phyloP scores from a whole-genome alignment of 371 early-diverging fungal genomes.

The Globomyces sp. region DNA sequence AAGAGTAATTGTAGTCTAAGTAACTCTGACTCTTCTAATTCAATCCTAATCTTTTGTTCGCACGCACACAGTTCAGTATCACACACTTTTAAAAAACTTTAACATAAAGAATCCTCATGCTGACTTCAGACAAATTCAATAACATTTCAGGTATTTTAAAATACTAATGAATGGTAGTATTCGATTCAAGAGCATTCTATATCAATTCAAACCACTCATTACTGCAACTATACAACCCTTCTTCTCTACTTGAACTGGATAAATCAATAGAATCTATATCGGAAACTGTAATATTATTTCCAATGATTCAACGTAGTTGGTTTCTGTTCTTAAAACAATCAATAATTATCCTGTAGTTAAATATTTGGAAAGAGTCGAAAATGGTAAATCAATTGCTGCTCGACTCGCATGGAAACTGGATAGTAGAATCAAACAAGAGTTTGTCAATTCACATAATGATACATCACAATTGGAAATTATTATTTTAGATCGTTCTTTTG shows the following conservation, averaged over 20 bases:
- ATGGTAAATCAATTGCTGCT: constrained; percentile 49
- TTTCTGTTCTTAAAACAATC: constrained; percentile 46
- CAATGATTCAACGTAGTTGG: constrained; percentile 9
- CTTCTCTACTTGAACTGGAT: constrained; percentile 44
- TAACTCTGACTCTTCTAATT: too few relatives aligned
- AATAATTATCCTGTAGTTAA: constrained; percentile 83
- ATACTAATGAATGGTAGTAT: constrained; percentile 45
- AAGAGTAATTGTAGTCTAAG: too few relatives aligned
- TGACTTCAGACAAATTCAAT: too few relatives aligned
- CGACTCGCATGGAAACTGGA: constrained; percentile 56
- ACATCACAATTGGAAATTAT: constrained; percentile 68
- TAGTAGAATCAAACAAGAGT: constrained; percentile 54
- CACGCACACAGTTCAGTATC: too few relatives aligned
- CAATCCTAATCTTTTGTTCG: too few relatives aligned
- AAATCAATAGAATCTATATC: constrained; percentile 56
- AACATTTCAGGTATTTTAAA: too few relatives aligned
- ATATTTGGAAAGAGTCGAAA: constrained; percentile 71
- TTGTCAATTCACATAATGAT: constrained; percentile 21
- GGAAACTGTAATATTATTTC: constrained; percentile 49
- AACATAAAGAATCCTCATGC: too few relatives aligned
- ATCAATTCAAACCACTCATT: constrained; percentile 66
- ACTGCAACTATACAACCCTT: constrained; percentile 50
- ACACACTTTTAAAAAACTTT: too few relatives aligned
- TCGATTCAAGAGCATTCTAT: constrained; percentile 75
- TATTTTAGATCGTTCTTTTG: constrained; percentile 76